phyloP scores from a whole-genome alignment of 208 protist genomes.

The Crithidia mellificae region DNA sequence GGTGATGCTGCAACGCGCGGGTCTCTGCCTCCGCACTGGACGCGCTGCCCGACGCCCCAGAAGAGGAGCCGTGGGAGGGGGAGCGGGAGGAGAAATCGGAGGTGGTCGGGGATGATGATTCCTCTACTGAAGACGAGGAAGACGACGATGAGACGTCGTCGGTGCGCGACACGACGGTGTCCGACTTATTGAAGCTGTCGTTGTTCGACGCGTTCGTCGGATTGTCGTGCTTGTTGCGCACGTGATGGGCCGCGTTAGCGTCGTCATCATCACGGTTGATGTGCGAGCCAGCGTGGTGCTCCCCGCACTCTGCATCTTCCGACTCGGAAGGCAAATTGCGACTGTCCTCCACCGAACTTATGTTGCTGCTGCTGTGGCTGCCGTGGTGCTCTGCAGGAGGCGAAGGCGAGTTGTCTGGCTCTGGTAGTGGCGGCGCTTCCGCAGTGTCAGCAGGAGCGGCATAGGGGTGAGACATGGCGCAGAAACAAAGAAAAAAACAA shows the following conservation, averaged over 20 bases:
- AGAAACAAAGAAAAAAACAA: neutral
- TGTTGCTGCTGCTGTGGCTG: neutral
- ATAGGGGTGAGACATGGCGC: conserved; percentile 3
- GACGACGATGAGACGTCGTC: conserved; percentile 19
- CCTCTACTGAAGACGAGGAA: neutral
- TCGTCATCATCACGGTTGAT: no score
- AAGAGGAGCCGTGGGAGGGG: neutral
- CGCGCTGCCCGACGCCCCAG: no score
- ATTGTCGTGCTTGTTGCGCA: no score
- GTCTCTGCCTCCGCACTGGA: no score
- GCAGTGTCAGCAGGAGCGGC: neutral
- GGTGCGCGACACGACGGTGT: conserved; percentile 17
- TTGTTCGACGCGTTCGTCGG: no score
- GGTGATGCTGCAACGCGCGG: no score
- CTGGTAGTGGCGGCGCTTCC: neutral
- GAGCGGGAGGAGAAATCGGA: conserved; percentile 13
- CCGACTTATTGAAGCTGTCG: conserved; percentile 12
- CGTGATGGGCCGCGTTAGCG: no score
- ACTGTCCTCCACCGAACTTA: neutral
- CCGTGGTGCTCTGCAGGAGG: neutral
- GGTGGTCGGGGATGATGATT: neutral
- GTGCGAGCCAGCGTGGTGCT: no score
- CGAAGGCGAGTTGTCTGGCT: no score
- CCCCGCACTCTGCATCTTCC: neutral
- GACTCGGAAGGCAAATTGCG: conserved; percentile 5